Evolutionary conservation across 2,329 filamentous ascomycete genomes (phyloP).

Genomic region (Nothophoma quercina): DNA sequence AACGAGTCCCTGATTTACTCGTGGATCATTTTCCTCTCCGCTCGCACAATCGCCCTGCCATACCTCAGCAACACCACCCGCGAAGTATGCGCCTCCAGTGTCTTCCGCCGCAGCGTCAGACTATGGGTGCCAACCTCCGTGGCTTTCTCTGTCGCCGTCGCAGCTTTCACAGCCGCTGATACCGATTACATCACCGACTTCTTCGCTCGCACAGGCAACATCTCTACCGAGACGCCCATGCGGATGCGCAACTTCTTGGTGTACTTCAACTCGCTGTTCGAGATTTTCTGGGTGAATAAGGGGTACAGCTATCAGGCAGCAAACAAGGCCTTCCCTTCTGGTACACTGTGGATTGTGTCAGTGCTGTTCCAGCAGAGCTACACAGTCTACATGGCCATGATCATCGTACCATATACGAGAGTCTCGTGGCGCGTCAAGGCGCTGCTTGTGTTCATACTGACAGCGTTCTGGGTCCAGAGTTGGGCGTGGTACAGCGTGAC

Average conservation of each 20-base stretch:
- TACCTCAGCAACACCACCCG: conserved; percentile 51
- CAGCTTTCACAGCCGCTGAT: conserved; percentile 42
- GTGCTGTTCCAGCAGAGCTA: conserved; percentile 57
- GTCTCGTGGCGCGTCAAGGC: conserved; percentile 52
- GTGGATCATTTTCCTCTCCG: conserved; percentile 57
- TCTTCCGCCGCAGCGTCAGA: conserved; percentile 54
- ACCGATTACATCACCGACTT: conserved; percentile 50
- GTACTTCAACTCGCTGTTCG: conserved; percentile 57
- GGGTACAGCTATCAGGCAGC: conserved; percentile 51
- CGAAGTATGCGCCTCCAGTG: conserved; percentile 47
- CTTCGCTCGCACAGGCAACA: conserved; percentile 48
- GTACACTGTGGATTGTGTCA: conserved; percentile 56
- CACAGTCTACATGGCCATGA: conserved; percentile 59
- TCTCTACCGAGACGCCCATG: conserved; percentile 45
- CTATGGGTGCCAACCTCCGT: conserved; percentile 53
- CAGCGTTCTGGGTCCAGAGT: conserved; percentile 57
- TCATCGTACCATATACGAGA: conserved; percentile 56
- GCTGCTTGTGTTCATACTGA: conserved; percentile 51
- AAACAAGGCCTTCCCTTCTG: conserved; percentile 53
- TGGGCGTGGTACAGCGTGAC: conserved; percentile 58
- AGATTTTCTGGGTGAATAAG: conserved; percentile 56
- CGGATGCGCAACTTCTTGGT: conserved; percentile 50
- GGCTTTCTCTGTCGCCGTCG: conserved; percentile 50
- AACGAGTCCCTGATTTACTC: conserved; percentile 56
- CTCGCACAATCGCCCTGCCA: conserved; percentile 53